These are phyloP conservation scores for Periconia macrospinosa DNA, from an alignment of 2,329 filamentous ascomycete species.

Conservation along the genomic window DNA sequence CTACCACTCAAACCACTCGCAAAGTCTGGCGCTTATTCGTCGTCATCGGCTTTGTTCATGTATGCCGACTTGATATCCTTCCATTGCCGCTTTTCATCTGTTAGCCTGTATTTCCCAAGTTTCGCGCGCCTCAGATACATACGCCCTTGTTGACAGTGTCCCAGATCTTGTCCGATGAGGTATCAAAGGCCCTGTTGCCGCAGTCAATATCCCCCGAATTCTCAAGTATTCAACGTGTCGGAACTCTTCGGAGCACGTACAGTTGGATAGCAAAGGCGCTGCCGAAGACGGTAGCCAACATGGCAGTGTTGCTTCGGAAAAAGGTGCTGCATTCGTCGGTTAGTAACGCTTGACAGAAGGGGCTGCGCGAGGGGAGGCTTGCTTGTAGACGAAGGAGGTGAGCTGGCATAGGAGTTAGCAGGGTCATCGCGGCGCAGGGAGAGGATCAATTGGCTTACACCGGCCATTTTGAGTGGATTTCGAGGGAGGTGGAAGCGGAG, in stretches of 20 bases:
- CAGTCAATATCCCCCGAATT: conserved; percentile 20
- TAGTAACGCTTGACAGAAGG: conserved; percentile 21
- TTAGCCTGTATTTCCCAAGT: conserved; percentile 18
- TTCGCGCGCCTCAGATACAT: conserved; percentile 13
- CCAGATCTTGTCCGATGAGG: conserved; percentile 82
- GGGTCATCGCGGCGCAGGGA: neutral
- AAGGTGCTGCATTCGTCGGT: conserved; percentile 64
- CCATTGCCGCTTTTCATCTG: conserved; percentile 82
- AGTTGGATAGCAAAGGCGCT: conserved; percentile 91
- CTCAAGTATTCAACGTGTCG: neutral
- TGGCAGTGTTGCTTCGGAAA: conserved; percentile 84
- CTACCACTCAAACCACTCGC: conserved; percentile 14
- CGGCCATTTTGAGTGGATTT: conserved; percentile 57
- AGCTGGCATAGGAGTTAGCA: conserved; percentile 47
- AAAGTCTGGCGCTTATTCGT: conserved; percentile 42
- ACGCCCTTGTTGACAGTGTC: conserved; percentile 89
- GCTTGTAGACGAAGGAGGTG: conserved; percentile 58
- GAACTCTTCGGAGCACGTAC: conserved; percentile 58
- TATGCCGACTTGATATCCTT: conserved; percentile 97
- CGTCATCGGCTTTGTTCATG: conserved; percentile 69
- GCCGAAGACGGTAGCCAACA: conserved; percentile 83
- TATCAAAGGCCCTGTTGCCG: conserved; percentile 74
- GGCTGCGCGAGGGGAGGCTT: conserved; percentile 32
- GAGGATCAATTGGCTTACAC: conserved; percentile 52
- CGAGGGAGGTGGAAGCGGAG: conserved; percentile 19